A percentile compares a stretch with the other conserved stretches of the same genome.
Evolutionary conservation across 495 filamentous ascomycete genomes (phyloP).

Genomic region (Trichoderma orchidacearum): DNA sequence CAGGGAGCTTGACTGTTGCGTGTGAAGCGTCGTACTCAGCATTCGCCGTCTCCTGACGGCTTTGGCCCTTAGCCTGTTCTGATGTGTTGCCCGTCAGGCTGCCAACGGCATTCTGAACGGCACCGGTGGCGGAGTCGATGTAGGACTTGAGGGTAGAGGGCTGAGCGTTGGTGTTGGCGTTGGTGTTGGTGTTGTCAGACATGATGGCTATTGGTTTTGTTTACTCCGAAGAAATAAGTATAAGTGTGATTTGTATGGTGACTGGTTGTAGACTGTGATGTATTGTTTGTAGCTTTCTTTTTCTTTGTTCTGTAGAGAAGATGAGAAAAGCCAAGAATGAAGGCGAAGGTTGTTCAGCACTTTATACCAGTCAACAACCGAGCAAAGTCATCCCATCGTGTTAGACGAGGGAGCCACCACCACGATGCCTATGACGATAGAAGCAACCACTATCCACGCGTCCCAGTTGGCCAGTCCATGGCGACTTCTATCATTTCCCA

Average conservation of each 20-base stretch:
- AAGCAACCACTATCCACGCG: neutral
- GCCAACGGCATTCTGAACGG: constrained; percentile 59
- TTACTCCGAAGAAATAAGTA: neutral
- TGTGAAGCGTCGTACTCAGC: constrained; percentile 57
- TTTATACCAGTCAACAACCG: neutral
- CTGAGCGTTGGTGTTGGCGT: constrained; percentile 39
- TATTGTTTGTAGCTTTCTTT: neutral
- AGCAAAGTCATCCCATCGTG: neutral
- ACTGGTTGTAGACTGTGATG: constrained; percentile 2
- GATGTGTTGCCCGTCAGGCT: constrained; percentile 57
- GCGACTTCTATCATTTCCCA: neutral
- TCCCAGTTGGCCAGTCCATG: too few species aligned
- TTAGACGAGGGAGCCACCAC: neutral
- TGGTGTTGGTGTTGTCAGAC: constrained; percentile 39
- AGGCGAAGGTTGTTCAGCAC: neutral
- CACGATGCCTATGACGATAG: neutral
- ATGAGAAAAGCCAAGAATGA: neutral
- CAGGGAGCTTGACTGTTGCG: constrained; percentile 56
- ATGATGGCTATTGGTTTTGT: constrained; percentile 24
- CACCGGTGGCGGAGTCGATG: constrained; percentile 62
- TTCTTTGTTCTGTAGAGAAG: neutral
- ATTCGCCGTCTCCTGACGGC: constrained; percentile 45
- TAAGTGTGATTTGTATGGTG: neutral
- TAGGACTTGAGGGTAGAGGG: constrained; percentile 72
- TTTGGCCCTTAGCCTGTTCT: constrained; percentile 46